Evolutionary conservation across 257 asterid genomes (phyloP), one percentile per base, ranked within the genome.

Genomic region (Fraxinus anomala): DNA sequence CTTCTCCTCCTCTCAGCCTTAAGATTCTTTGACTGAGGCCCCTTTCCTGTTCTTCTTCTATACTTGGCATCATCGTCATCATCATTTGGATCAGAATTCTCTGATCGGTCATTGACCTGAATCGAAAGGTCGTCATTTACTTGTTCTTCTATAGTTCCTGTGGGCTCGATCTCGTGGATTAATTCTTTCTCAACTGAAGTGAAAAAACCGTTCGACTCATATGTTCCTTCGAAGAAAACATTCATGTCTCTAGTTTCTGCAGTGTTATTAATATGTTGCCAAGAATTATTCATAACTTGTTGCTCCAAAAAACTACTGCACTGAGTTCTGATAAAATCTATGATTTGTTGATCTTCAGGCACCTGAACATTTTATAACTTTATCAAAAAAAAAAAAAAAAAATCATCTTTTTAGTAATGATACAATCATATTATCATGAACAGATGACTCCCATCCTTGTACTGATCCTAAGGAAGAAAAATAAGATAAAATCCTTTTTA

Each of bases 1-100:
- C 94, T 87, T 76, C 94, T 81, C 74, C 81, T 88, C 80, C 94
- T 86, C 90, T 90, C 94, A 30, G 94, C 92, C 74, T 71, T 72
- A 2, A 90, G 88, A 37, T 90, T 90, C 77, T 90, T 90, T 67
- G 90, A 79, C 75, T 86, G 92, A 66, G 84, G 83, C 42, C 89
- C 88, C 73, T 87, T 90, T 51, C 88, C 91, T 8, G 65, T 84
- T 77, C 88, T 83, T 76, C 82, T 86, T 39, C 92, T 63, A 26
- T 81, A 82, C 79, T 83, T 89, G 3, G 74, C 79, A 49, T 82
- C 88, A 66, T 86, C 87, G 47, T 88, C 94, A 19, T 86, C 91
- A 13, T 86, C 90, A 75, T 89, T 83, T 34, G 79, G 86, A 83
- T 90, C 94, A 74, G 87, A 83, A 49, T 88, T 88, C 79, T 90